Evolutionary conservation across 148 eudicot species (phyloP).

Genomic region (Diospyros kaki): DNA sequence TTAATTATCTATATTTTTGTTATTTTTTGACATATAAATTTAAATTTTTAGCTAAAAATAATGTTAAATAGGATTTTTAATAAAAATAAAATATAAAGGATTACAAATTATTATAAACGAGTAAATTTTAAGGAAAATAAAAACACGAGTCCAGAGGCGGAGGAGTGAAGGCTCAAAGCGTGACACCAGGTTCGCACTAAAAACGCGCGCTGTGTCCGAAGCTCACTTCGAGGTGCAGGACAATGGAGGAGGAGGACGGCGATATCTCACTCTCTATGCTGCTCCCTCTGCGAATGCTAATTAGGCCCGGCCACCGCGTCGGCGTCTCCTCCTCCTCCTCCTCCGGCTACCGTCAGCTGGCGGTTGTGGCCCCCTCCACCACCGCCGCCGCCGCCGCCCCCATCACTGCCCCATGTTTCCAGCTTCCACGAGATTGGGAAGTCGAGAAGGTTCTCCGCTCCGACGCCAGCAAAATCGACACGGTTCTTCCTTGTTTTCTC

Average conservation of each 20-base stretch:
- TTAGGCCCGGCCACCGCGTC: neutral
- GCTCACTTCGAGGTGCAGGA: neutral
- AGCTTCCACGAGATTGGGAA: conserved; percentile 59
- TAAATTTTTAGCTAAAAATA: too few relatives aligned
- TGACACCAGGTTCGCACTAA: neutral
- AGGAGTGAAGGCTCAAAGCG: too few relatives aligned
- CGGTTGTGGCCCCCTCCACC: conserved; percentile 15
- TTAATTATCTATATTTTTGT: too few relatives aligned
- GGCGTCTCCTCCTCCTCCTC: neutral
- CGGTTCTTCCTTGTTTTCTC: conserved; percentile 30
- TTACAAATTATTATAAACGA: too few relatives aligned
- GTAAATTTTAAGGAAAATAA: too few relatives aligned
- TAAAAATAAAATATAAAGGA: too few relatives aligned
- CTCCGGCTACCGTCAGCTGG: conserved; percentile 17
- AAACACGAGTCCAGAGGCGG: too few relatives aligned
- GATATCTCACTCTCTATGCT: conserved; percentile 14
- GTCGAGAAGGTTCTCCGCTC: conserved; percentile 48
- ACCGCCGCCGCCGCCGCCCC: conserved; percentile 20
- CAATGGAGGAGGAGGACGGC: neutral
- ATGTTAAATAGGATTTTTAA: too few relatives aligned
- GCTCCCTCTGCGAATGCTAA: neutral
- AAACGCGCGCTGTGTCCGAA: neutral
- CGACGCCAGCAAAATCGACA: conserved; percentile 43
- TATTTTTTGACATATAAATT: too few relatives aligned
- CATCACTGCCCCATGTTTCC: conserved; percentile 7